Conservation (phyloP, 2,329 filamentous ascomycete genomes). For the Cucurbitaria berberidis region DNA sequence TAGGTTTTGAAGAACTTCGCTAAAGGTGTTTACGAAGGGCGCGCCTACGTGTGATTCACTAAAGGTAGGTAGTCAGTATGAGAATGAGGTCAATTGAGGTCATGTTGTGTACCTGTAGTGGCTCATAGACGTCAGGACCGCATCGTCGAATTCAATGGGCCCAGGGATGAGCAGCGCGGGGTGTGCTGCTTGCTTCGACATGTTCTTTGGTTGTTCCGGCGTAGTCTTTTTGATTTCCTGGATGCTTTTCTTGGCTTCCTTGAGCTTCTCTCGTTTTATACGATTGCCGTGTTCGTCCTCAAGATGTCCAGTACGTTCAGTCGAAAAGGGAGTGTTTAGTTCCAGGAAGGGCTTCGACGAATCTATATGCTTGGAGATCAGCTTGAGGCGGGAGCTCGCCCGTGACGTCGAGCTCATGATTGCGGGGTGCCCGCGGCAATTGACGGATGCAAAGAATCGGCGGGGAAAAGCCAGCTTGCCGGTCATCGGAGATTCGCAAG, state of each 20-base stretch:
- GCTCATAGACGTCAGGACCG: constrained; percentile 90
- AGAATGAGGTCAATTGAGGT: not conserved
- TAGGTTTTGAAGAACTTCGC: constrained; percentile 85
- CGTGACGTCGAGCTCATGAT: constrained; percentile 43
- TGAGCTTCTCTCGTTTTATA: constrained; percentile 20
- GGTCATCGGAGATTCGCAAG: constrained; percentile 33
- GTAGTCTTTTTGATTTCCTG: constrained; percentile 17
- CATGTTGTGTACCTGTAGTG: constrained; percentile 74
- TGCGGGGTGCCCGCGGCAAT: constrained; percentile 38
- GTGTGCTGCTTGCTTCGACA: constrained; percentile 66
- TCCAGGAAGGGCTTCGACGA: constrained; percentile 59
- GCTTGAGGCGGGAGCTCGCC: constrained; percentile 60
- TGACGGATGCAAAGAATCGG: constrained; percentile 28
- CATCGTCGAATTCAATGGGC: constrained; percentile 98
- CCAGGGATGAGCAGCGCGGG: constrained; percentile 90
- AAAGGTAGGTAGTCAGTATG: constrained; percentile 3
- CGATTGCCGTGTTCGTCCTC: constrained; percentile 60
- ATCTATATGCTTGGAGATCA: constrained; percentile 67
- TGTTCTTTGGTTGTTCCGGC: constrained; percentile 39
- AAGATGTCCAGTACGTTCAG: constrained; percentile 60
- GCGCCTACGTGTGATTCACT: constrained; percentile 94
- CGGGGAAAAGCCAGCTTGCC: constrained; percentile 46
- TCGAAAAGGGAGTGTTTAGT: constrained; percentile 68
- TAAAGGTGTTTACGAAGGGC: constrained; percentile 87
- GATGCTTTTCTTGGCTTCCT: constrained; percentile 10